Evolutionary conservation across 2,329 filamentous ascomycete genomes (phyloP).

Genomic region (Diaporthe capsici): DNA sequence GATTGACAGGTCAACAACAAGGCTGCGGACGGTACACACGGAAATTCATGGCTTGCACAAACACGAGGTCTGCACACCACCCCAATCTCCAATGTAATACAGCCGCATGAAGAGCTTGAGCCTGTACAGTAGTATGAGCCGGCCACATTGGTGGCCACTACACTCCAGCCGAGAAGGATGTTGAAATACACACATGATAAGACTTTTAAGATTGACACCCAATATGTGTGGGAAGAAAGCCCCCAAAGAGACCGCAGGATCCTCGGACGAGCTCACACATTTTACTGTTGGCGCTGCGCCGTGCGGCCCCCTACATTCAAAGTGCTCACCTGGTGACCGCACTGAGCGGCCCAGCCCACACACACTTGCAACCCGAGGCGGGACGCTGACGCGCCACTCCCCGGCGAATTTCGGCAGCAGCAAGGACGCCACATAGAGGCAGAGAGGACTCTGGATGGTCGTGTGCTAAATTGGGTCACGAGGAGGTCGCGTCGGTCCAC

Average conservation of each 20-base stretch:
- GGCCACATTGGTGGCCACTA: not conserved
- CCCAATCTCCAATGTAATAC: not conserved
- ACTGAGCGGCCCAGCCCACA: not conserved
- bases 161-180: not conserved
- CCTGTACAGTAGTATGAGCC: not conserved
- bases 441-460: not conserved
- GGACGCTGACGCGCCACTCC: not conserved
- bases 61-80: conserved; percentile 6
- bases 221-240: not conserved
- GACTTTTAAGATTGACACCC: not conserved
- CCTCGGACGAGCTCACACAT: no score
- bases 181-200: not conserved
- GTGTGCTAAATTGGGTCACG: not conserved
- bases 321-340: not conserved
- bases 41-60: no score
- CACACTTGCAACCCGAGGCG: not conserved
- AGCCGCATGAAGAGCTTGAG: not conserved
- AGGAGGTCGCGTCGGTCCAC: not conserved
- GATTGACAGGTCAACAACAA: not conserved
- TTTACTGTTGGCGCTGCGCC: not conserved
- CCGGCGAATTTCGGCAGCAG: not conserved
- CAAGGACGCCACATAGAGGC: not conserved
- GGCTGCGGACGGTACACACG: not conserved
- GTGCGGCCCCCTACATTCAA: not conserved
- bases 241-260: no score